Percentiles rank a stretch among this genome's conserved stretches.
These are phyloP conservation scores for Isatis tinctoria DNA, from an alignment of 345 rosid genomes.

Conservation along the genomic window DNA sequence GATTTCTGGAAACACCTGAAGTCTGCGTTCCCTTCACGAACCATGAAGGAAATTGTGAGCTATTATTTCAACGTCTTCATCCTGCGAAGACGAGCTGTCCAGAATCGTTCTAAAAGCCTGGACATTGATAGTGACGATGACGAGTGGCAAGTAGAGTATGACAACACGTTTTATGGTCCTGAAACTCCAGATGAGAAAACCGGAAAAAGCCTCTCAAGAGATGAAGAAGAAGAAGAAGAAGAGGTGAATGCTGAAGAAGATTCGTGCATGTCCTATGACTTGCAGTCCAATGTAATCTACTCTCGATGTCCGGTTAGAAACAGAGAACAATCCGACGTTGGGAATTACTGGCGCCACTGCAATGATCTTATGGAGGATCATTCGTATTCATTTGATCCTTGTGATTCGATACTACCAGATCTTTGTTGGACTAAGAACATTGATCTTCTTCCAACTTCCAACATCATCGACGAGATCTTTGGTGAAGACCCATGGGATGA, in stretches of 20 bases:
- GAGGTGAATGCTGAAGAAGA: slow-evolving; percentile 31
- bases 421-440: slow-evolving; percentile 38
- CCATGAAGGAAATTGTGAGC: slow-evolving; percentile 56
- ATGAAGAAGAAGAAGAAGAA: slow-evolving; percentile 13
- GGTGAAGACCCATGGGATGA: slow-evolving; percentile 39
- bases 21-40: slow-evolving; percentile 52
- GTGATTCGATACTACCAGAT: slow-evolving; percentile 38
- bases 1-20: slow-evolving; percentile 72
- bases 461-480: slow-evolving; percentile 69
- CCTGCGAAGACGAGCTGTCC: slow-evolving; percentile 57
- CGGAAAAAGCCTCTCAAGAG: slow-evolving; percentile 8
- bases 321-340: slow-evolving; percentile 21
- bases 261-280: slow-evolving; percentile 52
- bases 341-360: slow-evolving; percentile 30
- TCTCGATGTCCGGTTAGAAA: slow-evolving; percentile 16
- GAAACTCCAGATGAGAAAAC: slow-evolving; percentile 46
- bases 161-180: slow-evolving; percentile 12
- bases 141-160: slow-evolving; percentile 55
- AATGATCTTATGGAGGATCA: slow-evolving; percentile 37
- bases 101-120: slow-evolving; percentile 53
- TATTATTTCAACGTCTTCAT: slow-evolving; percentile 79
- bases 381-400: slow-evolving; percentile 40
- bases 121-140: slow-evolving; percentile 84
- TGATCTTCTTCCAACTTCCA: slow-evolving; percentile 65
- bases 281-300: slow-evolving; percentile 30